Evolutionary conservation across 805 yeast species (phyloP).

Genomic region (Yamadazyma kitorensis): DNA sequence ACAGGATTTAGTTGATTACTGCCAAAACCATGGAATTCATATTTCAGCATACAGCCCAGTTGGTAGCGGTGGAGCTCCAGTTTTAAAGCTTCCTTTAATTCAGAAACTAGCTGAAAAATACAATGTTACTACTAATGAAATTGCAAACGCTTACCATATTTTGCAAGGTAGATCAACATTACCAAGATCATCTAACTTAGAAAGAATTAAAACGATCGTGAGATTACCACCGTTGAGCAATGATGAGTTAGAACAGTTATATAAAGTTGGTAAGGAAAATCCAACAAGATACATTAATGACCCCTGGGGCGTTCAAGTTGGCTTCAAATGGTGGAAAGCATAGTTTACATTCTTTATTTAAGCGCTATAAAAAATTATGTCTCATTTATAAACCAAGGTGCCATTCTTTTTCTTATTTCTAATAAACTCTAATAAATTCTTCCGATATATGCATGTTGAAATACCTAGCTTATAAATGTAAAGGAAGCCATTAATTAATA

Average conservation of each 20-base stretch:
- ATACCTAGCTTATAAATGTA: too few species aligned
- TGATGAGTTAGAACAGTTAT: constrained; percentile 32
- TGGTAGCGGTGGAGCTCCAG: constrained; percentile 51
- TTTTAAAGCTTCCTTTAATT: constrained; percentile 48
- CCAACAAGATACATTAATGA: constrained; percentile 29
- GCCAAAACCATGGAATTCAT: constrained; percentile 51
- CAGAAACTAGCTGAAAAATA: constrained; percentile 55
- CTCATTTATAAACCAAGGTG: too few species aligned
- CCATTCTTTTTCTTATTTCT: too few species aligned
- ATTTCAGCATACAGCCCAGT: constrained; percentile 76
- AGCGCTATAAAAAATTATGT: too few species aligned
- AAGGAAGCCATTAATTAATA: too few species aligned
- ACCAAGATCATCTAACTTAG: constrained; percentile 69
- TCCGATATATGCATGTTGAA: too few species aligned
- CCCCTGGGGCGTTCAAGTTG: constrained; percentile 31
- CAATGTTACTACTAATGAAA: constrained; percentile 48
- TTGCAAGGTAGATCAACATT: constrained; percentile 57
- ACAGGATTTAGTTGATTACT: constrained; percentile 43
- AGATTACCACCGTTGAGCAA: constrained; percentile 30
- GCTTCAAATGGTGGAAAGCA: constrained; percentile 33
- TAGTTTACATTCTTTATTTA: too few species aligned
- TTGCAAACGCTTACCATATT: constrained; percentile 59
- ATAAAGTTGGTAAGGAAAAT: constrained; percentile 21
- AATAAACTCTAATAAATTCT: too few species aligned
- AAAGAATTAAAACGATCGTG: constrained; percentile 47